A percentile compares a stretch with the other conserved stretches of the same genome.
phyloP scores from a whole-genome alignment of 2,329 filamentous ascomycete genomes.

The Cladosporium sp. region DNA sequence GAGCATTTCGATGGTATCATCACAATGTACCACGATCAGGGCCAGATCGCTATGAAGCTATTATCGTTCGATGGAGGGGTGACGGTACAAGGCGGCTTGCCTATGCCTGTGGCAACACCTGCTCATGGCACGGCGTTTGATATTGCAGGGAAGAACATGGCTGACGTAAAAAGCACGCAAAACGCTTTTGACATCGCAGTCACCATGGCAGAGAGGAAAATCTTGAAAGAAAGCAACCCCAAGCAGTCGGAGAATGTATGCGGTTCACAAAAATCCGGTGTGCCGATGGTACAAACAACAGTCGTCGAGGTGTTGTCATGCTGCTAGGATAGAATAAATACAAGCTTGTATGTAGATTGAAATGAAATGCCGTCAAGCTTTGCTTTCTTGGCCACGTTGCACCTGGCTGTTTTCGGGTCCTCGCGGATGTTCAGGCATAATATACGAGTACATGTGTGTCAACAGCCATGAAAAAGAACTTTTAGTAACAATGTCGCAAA shows the following conservation, averaged over 20 bases:
- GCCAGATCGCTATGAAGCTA: slow-evolving; percentile 16
- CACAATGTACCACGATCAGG: slow-evolving; percentile 18
- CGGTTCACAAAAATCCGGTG: not conserved
- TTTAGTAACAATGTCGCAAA: too few relatives aligned
- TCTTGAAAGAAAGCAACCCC: not conserved
- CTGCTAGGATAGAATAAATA: not conserved
- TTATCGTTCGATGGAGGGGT: slow-evolving; percentile 16
- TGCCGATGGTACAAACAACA: not conserved
- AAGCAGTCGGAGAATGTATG: not conserved
- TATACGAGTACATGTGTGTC: too few relatives aligned
- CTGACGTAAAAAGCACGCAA: slow-evolving; percentile 14
- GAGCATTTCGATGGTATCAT: slow-evolving; percentile 15
- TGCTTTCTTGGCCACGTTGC: too few relatives aligned
- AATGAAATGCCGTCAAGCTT: too few relatives aligned
- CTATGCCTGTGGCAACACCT: slow-evolving; percentile 15
- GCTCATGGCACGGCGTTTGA: slow-evolving; percentile 17
- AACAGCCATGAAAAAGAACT: too few relatives aligned
- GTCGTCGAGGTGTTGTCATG: not conserved
- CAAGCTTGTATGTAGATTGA: not conserved
- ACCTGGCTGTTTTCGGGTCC: too few relatives aligned
- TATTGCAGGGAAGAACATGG: slow-evolving; percentile 15
- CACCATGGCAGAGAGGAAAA: slow-evolving; percentile 13
- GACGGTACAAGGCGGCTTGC: slow-evolving; percentile 16
- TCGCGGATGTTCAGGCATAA: too few relatives aligned
- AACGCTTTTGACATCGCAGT: slow-evolving; percentile 16